Evolutionary conservation across 2,329 filamentous ascomycete species (phyloP).

Genomic region (Cytospora chrysosperma): DNA sequence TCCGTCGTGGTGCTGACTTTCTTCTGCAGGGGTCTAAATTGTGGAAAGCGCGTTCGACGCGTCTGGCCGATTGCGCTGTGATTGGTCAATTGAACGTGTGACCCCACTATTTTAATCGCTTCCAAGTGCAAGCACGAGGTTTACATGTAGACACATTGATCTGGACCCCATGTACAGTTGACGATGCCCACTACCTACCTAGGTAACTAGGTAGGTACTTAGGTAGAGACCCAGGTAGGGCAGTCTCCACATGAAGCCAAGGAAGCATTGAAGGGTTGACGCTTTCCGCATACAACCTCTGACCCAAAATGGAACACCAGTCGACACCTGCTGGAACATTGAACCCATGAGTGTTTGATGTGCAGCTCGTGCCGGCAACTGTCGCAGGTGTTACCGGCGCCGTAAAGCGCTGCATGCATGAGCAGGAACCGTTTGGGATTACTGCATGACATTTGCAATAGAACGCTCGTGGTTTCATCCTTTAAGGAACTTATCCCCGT

Average conservation of each 20-base stretch:
- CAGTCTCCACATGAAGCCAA: too few species aligned
- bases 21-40: constrained; percentile 14
- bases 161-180: too few species aligned
- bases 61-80: not conserved
- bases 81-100: constrained; percentile 21
- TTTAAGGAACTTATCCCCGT: not conserved
- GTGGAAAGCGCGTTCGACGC: constrained; percentile 19
- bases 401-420: too few species aligned
- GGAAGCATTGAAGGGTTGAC: too few species aligned
- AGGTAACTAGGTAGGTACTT: not conserved
- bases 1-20: not conserved
- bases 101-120: not conserved
- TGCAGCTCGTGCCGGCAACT: too few species aligned
- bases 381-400: too few species aligned
- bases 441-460: too few species aligned
- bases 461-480: too few species aligned
- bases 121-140: too few species aligned
- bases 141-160: too few species aligned
- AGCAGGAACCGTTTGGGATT: too few species aligned
- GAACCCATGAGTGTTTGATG: not conserved
- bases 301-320: not conserved
- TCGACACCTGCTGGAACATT: not conserved
- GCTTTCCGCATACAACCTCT: not conserved
- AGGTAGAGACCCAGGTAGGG: not conserved
- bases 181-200: too few species aligned